These are phyloP conservation scores for Avicennia marina DNA, from an alignment of 257 asterid genomes.

Conservation along the genomic window DNA sequence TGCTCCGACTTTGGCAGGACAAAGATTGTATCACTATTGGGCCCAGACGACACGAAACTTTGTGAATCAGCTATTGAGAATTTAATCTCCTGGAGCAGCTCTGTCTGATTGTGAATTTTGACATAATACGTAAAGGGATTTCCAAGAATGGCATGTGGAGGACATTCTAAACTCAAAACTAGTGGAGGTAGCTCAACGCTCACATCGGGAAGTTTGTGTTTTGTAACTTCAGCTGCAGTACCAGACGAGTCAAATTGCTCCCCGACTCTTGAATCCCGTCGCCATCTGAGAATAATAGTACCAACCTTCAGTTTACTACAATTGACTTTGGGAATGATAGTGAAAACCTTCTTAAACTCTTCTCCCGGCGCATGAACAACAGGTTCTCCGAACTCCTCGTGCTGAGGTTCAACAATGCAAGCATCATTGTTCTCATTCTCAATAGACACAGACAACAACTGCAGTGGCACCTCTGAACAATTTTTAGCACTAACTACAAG, in stretches of 20 bases:
- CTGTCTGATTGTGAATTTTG: slow-evolving; percentile 58
- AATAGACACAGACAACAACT: slow-evolving; percentile 60
- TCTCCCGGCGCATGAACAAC: slow-evolving; percentile 76
- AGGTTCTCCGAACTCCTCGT: slow-evolving; percentile 40
- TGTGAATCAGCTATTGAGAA: slow-evolving; percentile 80
- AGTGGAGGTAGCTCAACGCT: slow-evolving; percentile 68
- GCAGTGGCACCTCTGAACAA: slow-evolving; percentile 81
- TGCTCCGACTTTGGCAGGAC: slow-evolving; percentile 71
- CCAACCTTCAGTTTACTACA: slow-evolving; percentile 48
- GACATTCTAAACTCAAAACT: slow-evolving; percentile 62
- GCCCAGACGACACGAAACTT: slow-evolving; percentile 74
- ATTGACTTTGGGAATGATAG: slow-evolving; percentile 52
- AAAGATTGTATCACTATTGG: slow-evolving; percentile 67
- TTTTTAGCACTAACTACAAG: slow-evolving; percentile 73
- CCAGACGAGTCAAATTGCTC: slow-evolving; percentile 19
- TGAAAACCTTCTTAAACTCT: slow-evolving; percentile 85
- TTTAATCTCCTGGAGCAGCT: slow-evolving; percentile 81
- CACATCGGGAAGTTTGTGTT: slow-evolving; percentile 70
- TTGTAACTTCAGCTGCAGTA: slow-evolving; percentile 50
- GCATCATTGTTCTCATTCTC: slow-evolving; percentile 39
- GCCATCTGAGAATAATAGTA: slow-evolving; percentile 70
- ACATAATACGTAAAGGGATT: slow-evolving; percentile 57
- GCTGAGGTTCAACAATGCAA: slow-evolving; percentile 47
- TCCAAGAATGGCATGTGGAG: slow-evolving; percentile 82
- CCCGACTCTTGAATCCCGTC: slow-evolving; percentile 40